These are phyloP conservation scores for Blechomonas ayalai DNA, from an alignment of 208 protist species.

Conservation along the genomic window DNA sequence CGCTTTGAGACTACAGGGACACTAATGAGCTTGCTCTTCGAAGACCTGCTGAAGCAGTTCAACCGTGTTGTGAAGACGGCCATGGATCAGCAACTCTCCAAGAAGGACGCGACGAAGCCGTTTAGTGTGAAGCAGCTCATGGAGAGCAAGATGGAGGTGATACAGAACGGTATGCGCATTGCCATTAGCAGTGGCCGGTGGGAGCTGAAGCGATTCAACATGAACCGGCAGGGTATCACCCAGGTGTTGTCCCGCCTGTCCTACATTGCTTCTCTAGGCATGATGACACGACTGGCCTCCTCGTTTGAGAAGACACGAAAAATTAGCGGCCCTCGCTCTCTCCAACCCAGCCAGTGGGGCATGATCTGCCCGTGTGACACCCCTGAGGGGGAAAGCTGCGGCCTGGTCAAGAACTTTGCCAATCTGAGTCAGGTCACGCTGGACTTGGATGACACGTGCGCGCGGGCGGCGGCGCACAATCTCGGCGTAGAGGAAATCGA, in stretches of 20 bases:
- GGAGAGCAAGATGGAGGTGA: slow-evolving; percentile 91
- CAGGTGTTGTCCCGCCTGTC: slow-evolving; percentile 98
- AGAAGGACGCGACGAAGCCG: slow-evolving; percentile 74
- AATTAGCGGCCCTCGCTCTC: slow-evolving; percentile 89
- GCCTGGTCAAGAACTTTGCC: slow-evolving; percentile 99
- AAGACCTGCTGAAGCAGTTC: slow-evolving; percentile 98
- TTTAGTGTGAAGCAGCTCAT: slow-evolving; percentile 93
- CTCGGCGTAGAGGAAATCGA: slow-evolving; percentile 83
- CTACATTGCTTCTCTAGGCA: slow-evolving; percentile 97
- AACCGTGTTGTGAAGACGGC: slow-evolving; percentile 94
- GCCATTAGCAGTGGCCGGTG: slow-evolving; percentile 97
- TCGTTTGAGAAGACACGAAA: slow-evolving; percentile 99
- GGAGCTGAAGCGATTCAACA: slow-evolving; percentile 98
- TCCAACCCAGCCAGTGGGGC: slow-evolving; percentile 99
- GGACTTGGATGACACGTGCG: slow-evolving; percentile 89
- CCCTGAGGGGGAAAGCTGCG: slow-evolving; percentile 98
- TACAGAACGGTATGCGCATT: slow-evolving; percentile 95
- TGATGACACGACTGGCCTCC: slow-evolving; percentile 98
- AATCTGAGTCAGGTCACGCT: slow-evolving; percentile 98
- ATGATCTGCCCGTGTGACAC: slow-evolving; percentile 99
- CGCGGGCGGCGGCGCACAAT: slow-evolving; percentile 62
- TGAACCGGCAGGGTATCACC: slow-evolving; percentile 93
- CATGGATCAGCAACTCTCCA: slow-evolving; percentile 85
- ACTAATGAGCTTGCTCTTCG: slow-evolving; percentile 98
- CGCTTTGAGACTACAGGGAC: slow-evolving; percentile 96